Evolutionary conservation across 2,329 filamentous ascomycete species (phyloP), one percentile per base, ranked within the genome.

Genomic region (Colletotrichum noveboracense): DNA sequence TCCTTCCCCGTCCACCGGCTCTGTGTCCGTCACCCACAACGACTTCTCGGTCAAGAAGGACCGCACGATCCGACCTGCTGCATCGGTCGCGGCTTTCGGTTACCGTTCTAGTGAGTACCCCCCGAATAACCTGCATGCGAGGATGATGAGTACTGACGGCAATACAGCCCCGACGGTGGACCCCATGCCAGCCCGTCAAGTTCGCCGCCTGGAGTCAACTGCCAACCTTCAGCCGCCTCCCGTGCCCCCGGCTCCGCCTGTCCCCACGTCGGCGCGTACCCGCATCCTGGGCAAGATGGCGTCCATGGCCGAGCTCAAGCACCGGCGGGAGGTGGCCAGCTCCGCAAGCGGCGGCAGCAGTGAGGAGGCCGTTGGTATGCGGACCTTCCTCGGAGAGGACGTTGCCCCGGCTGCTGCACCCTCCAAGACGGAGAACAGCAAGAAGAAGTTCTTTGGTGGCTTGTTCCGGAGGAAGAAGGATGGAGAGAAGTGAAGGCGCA

Each of bases 251-350:
- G n/a, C 32, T 2, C 58, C 58, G 30, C 30, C 18, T n/a, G 28
- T 14, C n/a, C 55, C 55, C 5, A 58, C 32, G 9, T 43, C 71
- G 5, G 28, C 64, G n/a, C 64, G 58, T 2, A 60, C 34, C 21
- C 61, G 36, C 26, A 18, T 69, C n/a, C 18, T 66, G 28, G 74
- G 70, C 36, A 76, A 74, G 58, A 36, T 69, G 36, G 74, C 30
- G 32, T 76, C 70, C 10, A 69, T 76, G 74, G 48, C 56, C 58
- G 74, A 76, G 58, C 70, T 76, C 43, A 76, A 69, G 58, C 58
- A 66, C n/a, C 52, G 65, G 32, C 58, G 58, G n/a, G 70, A 69
- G 24, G 34, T 34, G 21, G 36, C 14, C 18, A 65, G 64, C 34
- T 28, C 66, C 36, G 43, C 56, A 24, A 43, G 66, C 30, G 43